Evolutionary conservation across 495 filamentous ascomycete genomes (phyloP).

Genomic region (Penicillium egyptiacum): DNA sequence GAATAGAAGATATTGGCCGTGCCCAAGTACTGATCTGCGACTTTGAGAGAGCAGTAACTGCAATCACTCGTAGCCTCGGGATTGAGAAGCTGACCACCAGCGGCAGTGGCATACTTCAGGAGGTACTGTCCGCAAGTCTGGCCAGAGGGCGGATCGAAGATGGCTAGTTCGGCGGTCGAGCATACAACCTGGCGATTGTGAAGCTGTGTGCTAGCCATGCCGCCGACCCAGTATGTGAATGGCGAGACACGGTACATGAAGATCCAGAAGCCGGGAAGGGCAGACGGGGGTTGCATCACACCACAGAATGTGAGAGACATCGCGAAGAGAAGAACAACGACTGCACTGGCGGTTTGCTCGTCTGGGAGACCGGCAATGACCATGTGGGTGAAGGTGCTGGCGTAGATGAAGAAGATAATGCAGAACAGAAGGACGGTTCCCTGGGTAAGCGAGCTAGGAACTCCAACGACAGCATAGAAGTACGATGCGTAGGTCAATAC

Average conservation of each 20-base stretch:
- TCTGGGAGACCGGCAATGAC: constrained; percentile 56
- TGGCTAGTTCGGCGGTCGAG: constrained; percentile 52
- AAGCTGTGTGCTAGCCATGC: constrained; percentile 55
- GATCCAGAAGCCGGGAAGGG: constrained; percentile 60
- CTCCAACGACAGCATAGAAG: constrained; percentile 49
- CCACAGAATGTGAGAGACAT: constrained; percentile 56
- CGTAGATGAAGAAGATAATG: constrained; percentile 51
- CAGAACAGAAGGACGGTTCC: constrained; percentile 53
- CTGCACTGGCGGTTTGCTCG: constrained; percentile 53
- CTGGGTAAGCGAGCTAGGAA: constrained; percentile 43
- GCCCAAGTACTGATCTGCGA: constrained; percentile 44
- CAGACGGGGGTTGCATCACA: constrained; percentile 60
- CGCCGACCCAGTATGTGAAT: constrained; percentile 57
- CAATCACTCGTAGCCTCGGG: constrained; percentile 37
- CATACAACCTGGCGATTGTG: constrained; percentile 57
- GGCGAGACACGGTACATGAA: constrained; percentile 54
- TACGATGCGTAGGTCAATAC: constrained; percentile 47
- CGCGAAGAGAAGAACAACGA: constrained; percentile 56
- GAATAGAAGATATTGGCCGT: constrained; percentile 37
- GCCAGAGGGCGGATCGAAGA: constrained; percentile 50
- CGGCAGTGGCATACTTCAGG: constrained; percentile 25
- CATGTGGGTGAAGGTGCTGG: constrained; percentile 54
- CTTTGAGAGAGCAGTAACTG: constrained; percentile 40
- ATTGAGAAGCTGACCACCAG: constrained; percentile 37
- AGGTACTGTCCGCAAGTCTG: constrained; percentile 55